Base-by-base conservation (phyloP, 352 stramenopile species). In the Phytophthora pinifolia region DNA sequence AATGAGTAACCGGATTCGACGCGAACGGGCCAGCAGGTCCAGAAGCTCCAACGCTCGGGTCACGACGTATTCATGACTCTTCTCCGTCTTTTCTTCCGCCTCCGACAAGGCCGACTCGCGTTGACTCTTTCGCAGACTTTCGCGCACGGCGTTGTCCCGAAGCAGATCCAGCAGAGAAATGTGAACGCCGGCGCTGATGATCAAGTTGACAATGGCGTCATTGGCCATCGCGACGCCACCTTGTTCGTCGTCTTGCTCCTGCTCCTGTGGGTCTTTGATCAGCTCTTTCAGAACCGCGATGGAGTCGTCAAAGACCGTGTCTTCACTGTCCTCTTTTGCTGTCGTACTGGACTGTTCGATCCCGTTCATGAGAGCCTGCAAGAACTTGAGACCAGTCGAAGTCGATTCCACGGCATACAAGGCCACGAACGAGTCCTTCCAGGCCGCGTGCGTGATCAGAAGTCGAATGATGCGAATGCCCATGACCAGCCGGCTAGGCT, bases 371-470 rank as follows among this genome's bases (percentile, higher is more conserved):
- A 89, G 64, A 3, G 71, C 70, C 49, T 86, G 75, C 27, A 92
- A 59, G 35, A 92, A 89, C 35, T 85, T 79, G 0, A 86, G 59
- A 6, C 82, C 79, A 8, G 73, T 82, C 1, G 73, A 71, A 4
- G 68, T 75, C 5, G 82, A 88, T 29, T 92, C 74, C 3, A 88
- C 70, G 1, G 74, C 72, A 57, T 88, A 89, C 27, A 86, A 64
- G 12, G 73, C 64, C 27, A 89, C 67, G 53, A 92, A 92, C 14
- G 72, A 89, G n/a, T 81, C 72, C 39, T 87, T 89, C 82, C 79
- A 92, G 15, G 63, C 55, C 14, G 66, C 65, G 48, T 89, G 67
- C 4, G 61, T 54, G 33, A 89, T 86, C 8, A 92, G 73, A n/a
- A 92, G 62, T n/a, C 82, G 77, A n/a, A 89, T 75, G 33, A 92